Base-by-base conservation (phyloP, 345 rosid species). In the Pugionium cornutum region DNA sequence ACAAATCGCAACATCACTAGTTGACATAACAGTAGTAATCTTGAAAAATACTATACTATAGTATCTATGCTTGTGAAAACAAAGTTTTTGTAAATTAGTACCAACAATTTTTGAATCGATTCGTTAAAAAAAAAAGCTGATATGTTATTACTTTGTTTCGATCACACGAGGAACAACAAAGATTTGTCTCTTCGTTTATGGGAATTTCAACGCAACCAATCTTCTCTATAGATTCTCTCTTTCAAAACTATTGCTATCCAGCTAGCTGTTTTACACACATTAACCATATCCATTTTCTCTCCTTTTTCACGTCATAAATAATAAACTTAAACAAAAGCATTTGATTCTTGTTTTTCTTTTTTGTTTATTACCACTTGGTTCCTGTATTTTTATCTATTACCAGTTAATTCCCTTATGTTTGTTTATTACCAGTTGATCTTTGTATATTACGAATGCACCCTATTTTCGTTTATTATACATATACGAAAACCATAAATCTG, bases 111-210 rank as follows among this genome's bases (percentile, higher is more conserved):
- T 32, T 30, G 69, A 55, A 63, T 63, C 45, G 52, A 71, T 63
- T 63, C 75, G 39, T 55, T 8, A 39, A 35, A 44, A 4, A 35
- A 44, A 4, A 48, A 70, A 62, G 47, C 51, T 25, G 35, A 62
- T 44, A 35, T 39, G 33, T 39, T 56, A 25, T 25, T 46, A 39
- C 68, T 63, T 68, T 18, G 18, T 18, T 18, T 45, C 62, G 48
- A 53, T 53, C 25, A 61, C 68, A 69, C 56, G 55, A 69, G 40
- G 29, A 62, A 33, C 26, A 62, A 27, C n/a, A 27, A 33, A 55
- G 58, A 7, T 70, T 71, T 63, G 69, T 63, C 69, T 63, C 75
- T 47, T 71, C 51, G 59, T 71, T 64, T 71, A 64, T 48, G 9
- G 52, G 52, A 71, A 55, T 71, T 63, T 56, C 58, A 70, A 54